These are phyloP conservation scores for Trichoderma sp. DNA, from an alignment of 2,329 filamentous ascomycete species.

Conservation along the genomic window DNA sequence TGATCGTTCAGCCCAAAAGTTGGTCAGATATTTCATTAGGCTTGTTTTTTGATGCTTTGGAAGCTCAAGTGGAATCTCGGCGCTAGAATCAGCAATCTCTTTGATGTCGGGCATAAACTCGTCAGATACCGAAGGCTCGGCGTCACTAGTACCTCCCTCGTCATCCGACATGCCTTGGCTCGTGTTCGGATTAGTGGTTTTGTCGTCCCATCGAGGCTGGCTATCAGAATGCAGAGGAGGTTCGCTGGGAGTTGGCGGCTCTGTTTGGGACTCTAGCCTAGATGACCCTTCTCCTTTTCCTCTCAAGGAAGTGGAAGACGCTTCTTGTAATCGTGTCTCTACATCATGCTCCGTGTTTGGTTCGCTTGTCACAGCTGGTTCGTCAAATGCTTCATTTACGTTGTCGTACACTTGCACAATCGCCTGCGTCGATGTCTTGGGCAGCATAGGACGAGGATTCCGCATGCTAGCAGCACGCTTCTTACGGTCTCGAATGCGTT, in stretches of 20 bases:
- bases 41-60: slow-evolving; percentile 93
- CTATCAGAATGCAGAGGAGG: slow-evolving; percentile 31
- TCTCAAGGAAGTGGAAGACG: slow-evolving; percentile 35
- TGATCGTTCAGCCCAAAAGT: slow-evolving; percentile 97
- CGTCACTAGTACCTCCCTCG: slow-evolving; percentile 69
- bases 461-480: slow-evolving; percentile 75
- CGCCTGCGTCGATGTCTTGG: slow-evolving; percentile 88
- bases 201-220: slow-evolving; percentile 34
- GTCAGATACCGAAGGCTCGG: slow-evolving; percentile 68
- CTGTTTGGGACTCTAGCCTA: slow-evolving; percentile 29
- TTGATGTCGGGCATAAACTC: slow-evolving; percentile 66
- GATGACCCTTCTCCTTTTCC: slow-evolving; percentile 29
- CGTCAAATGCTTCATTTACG: slow-evolving; percentile 88
- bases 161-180: slow-evolving; percentile 66
- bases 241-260: slow-evolving; percentile 31
- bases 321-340: slow-evolving; percentile 28
- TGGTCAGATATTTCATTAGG: slow-evolving; percentile 91
- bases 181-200: slow-evolving; percentile 34
- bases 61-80: slow-evolving; percentile 69
- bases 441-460: slow-evolving; percentile 75
- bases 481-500: slow-evolving; percentile 81
- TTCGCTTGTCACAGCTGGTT: slow-evolving; percentile 65
- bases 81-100: slow-evolving; percentile 63
- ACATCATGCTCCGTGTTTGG: slow-evolving; percentile 31
- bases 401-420: slow-evolving; percentile 96